These are phyloP conservation scores for Prunus campanulata DNA, from an alignment of 306 rosid species.

Conservation along the genomic window DNA sequence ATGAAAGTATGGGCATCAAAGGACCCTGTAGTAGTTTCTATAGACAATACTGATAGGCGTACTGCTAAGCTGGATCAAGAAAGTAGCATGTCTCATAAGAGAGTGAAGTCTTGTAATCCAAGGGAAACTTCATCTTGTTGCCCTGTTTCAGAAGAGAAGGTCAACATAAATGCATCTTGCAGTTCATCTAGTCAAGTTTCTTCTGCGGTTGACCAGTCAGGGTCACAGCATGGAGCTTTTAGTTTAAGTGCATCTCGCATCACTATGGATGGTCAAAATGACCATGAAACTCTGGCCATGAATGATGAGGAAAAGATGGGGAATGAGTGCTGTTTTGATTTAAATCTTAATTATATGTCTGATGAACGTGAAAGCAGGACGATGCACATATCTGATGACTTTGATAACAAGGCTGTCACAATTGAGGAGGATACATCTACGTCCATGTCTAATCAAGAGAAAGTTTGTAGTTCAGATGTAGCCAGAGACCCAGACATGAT, in stretches of 20 bases:
- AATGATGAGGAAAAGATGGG: conserved; percentile 39
- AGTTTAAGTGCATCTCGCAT: conserved; percentile 37
- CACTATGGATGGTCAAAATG: conserved; percentile 42
- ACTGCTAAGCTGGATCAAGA: conserved; percentile 34
- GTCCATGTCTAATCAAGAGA: conserved; percentile 18
- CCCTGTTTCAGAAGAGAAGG: conserved; percentile 40
- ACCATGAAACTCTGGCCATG: conserved; percentile 19
- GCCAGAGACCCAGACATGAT: conserved; percentile 29
- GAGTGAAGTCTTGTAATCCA: conserved; percentile 22
- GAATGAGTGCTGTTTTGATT: conserved; percentile 42
- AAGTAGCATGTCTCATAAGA: conserved; percentile 11
- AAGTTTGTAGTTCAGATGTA: conserved; percentile 15
- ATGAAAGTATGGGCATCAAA: conserved; percentile 43
- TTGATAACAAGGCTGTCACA: conserved; percentile 27
- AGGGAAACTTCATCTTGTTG: conserved; percentile 36
- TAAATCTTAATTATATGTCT: conserved; percentile 47
- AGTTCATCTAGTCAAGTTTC: conserved; percentile 52
- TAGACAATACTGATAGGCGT: conserved; percentile 22
- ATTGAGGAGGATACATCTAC: conserved; percentile 34
- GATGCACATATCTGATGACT: conserved; percentile 29
- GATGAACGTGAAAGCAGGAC: conserved; percentile 41
- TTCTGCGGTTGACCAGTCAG: conserved; percentile 58
- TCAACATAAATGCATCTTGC: conserved; percentile 36
- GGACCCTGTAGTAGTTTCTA: conserved; percentile 34
- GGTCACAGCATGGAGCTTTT: conserved; percentile 39